Base-by-base conservation (phyloP, 2,329 filamentous ascomycete genomes). In the Didymella pinodella region DNA sequence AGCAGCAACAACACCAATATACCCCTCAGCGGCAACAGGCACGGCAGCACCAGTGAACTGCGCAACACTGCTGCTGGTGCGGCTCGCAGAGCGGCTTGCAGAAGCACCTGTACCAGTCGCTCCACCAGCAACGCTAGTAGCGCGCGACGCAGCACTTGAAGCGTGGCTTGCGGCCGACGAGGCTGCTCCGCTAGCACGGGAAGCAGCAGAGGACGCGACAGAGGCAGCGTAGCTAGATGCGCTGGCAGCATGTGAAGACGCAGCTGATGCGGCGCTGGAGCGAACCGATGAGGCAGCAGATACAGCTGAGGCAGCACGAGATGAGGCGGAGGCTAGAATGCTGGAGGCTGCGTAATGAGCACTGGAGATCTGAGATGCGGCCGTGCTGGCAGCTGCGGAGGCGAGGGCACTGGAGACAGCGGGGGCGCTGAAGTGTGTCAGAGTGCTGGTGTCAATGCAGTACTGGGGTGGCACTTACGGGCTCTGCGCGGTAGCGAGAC, bases 401-500 rank as follows among this genome's bases (percentile, higher is more conserved):
- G 54, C 45, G 29, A 38, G 46, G 4, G 41, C 47, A 14, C 46
- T 55, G 26, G 59, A 59, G 14, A 36, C 50, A 16, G 45, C 45
- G 16, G 28, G 34, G 16, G 22, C 53, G 8, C 46, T 45, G 18
- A 32, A 20, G 11, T 36, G 32, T 36, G 16, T 36, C 7, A 36
- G 32, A 36, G 4, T n/a, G 5, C 7, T 36, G 16, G 7, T 18
- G 32, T 36, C n/a, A 16, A 8, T n/a, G 16, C 3, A 36, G 16
- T 43, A 14, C 25, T 25, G 11, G 20, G 1, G 4, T 12, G 20
- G 50, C 57, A 28, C 55, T n/a, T n/a, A 61, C 61, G 51, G 48
- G 11, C 52, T 60, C 28, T 61, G 57, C 36, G 57, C 57, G 25
- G 51, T 47, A 11, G 54, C 40, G 22, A 64, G 44, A 51, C 52